Conservation (phyloP, 176 grass and related monocot genomes). For the Juncus effusus region DNA sequence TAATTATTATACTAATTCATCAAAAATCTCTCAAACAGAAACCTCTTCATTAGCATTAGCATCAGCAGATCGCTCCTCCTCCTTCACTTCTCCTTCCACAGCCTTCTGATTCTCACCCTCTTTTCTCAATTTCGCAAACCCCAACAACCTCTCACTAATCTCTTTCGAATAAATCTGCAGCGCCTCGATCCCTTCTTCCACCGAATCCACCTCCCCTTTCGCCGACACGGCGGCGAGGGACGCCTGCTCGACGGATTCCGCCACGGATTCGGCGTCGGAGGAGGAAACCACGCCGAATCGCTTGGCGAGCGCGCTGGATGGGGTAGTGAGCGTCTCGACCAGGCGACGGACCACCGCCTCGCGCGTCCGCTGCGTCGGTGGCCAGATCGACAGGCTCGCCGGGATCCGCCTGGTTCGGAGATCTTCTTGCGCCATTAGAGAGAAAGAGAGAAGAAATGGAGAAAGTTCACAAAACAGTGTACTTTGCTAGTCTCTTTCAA, state of each 20-base stretch:
- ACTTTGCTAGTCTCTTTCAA: background rate
- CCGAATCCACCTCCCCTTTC: conserved; percentile 26
- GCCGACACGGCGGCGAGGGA: conserved; percentile 48
- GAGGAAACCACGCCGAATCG: conserved; percentile 57
- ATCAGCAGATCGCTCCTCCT: conserved; percentile 19
- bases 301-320: conserved; percentile 58
- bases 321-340: conserved; percentile 55
- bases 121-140: conserved; percentile 51
- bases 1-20: too few species aligned
- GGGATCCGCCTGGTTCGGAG: conserved; percentile 31
- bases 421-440: conserved; percentile 58
- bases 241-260: conserved; percentile 60
- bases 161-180: conserved; percentile 85
- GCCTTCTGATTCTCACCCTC: conserved; percentile 1
- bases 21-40: conserved; percentile 20
- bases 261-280: conserved; percentile 48
- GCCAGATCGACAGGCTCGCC: conserved; percentile 75
- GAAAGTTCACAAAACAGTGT: conserved; percentile 29
- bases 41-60: conserved; percentile 5
- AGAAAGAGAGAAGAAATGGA: conserved; percentile 9
- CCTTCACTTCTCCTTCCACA: conserved; percentile 3
- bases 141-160: conserved; percentile 70
- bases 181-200: conserved; percentile 74
- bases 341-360: conserved; percentile 83
- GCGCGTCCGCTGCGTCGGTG: conserved; percentile 83